Evolutionary conservation across 345 rosid species (phyloP).

Genomic region (Corchorus capsularis): DNA sequence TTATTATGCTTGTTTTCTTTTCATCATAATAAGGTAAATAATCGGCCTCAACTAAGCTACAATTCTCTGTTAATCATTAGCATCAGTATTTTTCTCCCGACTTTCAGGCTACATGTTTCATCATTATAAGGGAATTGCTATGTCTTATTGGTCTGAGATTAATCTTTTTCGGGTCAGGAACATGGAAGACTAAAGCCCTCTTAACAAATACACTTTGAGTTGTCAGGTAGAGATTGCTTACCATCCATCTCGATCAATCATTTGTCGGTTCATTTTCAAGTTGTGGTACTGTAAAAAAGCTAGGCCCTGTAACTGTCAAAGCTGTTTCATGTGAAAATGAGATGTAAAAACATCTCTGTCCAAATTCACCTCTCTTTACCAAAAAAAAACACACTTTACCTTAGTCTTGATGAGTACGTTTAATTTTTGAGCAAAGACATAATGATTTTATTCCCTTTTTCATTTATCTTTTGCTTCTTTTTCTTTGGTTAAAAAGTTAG

Average conservation of each 20-base stretch:
- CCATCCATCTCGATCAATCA: too few relatives aligned
- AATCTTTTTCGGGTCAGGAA: too few relatives aligned
- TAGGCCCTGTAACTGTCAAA: neutral
- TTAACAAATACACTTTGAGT: too few relatives aligned
- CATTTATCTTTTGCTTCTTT: slow-evolving; percentile 15
- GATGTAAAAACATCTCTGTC: neutral
- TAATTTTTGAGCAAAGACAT: slow-evolving; percentile 18
- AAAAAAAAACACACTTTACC: neutral
- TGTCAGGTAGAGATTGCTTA: too few relatives aligned
- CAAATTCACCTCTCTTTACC: too few relatives aligned
- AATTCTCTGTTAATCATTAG: neutral
- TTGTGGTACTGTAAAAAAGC: neutral
- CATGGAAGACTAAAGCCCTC: too few relatives aligned
- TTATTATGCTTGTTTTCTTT: neutral
- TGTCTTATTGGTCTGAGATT: too few relatives aligned
- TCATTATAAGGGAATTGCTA: neutral
- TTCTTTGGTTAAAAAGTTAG: neutral
- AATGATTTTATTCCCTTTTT: slow-evolving; percentile 15
- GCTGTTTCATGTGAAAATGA: slow-evolving; percentile 1
- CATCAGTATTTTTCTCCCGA: neutral
- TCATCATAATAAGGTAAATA: neutral
- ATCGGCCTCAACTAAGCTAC: neutral
- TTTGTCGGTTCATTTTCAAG: neutral
- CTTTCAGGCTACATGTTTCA: neutral
- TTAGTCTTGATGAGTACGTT: slow-evolving; percentile 18